Evolutionary conservation across 345 rosid genomes (phyloP), one percentile per base, ranked within the genome.

Genomic region (Boechera divaricarpa): DNA sequence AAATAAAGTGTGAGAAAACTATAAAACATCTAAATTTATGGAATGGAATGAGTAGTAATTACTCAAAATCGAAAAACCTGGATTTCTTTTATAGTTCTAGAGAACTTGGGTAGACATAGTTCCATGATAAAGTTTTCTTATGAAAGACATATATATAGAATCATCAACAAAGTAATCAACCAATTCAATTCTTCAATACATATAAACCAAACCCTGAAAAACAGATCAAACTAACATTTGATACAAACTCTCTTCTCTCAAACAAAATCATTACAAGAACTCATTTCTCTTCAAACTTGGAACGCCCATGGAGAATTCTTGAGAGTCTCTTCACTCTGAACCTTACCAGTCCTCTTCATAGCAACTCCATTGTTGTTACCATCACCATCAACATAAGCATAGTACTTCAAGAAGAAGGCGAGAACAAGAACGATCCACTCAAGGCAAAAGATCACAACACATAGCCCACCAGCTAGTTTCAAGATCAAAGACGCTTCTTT

Each of bases 401-500:
- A 85, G 65, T 89, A 92, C 85, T 88, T 92, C 77, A 94, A 78
- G 88, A 92, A 89, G 77, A 94, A 94, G 10, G 98, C 98, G 49
- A 94, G 91, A 4, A 87, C 89, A 21, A 94, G 84, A 66, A 86
- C 98, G 10, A 87, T 88, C 98, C 98, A 94, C 80, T 92, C 97
- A 75, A 92, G 62, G 79, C 89, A 86, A 74, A 94, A 94, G 10
- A 92, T 90, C 81, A 85, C 39, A 75, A 79, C 77, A 47, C 97
- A 88, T 16, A 94, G 77, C 49, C 94, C 97, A 31, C 98, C 98
- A 13, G 88, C 90, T 41, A 94, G 76, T 81, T 84, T 94, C 84
- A 94, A 58, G 10, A 94, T 94, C 83, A 89, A 68, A n/a, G 79
- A 83, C 0, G 83, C 98, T 56, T 94, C 98, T 45, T 89, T 96